Conservation (phyloP, 805 yeast genomes). For the Ogataea kodamae region DNA sequence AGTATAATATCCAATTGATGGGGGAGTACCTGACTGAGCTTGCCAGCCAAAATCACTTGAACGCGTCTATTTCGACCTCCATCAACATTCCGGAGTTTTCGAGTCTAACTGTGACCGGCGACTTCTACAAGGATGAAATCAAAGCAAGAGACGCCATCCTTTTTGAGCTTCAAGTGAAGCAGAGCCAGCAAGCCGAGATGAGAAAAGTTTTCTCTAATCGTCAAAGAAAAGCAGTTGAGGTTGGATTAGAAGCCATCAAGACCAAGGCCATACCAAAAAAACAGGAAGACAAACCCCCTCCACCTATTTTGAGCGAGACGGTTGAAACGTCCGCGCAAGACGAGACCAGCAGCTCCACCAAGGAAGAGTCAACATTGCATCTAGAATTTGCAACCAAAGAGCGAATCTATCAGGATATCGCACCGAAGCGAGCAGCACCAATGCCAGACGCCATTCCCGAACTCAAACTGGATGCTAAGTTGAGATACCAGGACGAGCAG, state of each 20-base stretch:
- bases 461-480: neutral
- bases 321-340: neutral
- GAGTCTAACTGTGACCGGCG: conserved; percentile 3
- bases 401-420: conserved; percentile 7
- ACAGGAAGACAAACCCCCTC: neutral
- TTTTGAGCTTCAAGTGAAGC: conserved; percentile 8
- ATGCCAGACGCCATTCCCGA: no score
- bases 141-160: conserved; percentile 17
- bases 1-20: conserved; percentile 20
- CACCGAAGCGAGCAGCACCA: no score
- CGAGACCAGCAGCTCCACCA: neutral
- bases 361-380: conserved; percentile 11
- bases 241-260: neutral
- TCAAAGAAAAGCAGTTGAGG: conserved; percentile 2
- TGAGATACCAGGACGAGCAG: neutral
- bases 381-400: conserved; percentile 25
- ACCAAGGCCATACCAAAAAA: conserved; percentile 1
- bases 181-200: conserved; percentile 7
- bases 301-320: neutral
- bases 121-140: conserved; percentile 21
- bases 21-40: conserved; percentile 3
- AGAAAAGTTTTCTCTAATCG: conserved; percentile 7
- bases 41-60: neutral
- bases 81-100: neutral
- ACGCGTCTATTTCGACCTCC: neutral